These are phyloP conservation scores for Podospora pseudopauciseta DNA, from an alignment of 495 filamentous ascomycete genomes.

Conservation along the genomic window DNA sequence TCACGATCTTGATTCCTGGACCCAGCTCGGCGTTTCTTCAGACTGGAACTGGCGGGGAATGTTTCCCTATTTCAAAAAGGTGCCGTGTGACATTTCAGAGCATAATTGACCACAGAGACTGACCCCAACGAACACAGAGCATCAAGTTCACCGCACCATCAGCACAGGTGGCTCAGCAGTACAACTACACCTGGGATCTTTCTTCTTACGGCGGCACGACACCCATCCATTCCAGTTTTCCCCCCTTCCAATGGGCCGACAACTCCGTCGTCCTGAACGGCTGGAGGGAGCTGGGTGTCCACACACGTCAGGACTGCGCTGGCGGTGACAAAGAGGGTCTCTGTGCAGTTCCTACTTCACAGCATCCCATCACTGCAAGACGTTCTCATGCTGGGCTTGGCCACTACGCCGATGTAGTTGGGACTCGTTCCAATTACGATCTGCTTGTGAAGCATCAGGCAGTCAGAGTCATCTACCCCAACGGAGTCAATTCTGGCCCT, in stretches of 20 bases:
- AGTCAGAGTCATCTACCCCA: constrained; percentile 24
- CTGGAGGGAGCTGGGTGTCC: constrained; percentile 24
- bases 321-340: constrained; percentile 27
- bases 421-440: constrained; percentile 35
- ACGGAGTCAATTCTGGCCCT: constrained; percentile 16
- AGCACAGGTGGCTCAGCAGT: constrained; percentile 13
- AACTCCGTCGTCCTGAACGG: constrained; percentile 6
- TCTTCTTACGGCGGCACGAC: constrained; percentile 23
- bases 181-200: constrained; percentile 27
- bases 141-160: constrained; percentile 29
- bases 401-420: constrained; percentile 33
- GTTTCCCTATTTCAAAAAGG: constrained; percentile 44
- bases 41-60: constrained; percentile 39
- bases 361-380: constrained; percentile 32
- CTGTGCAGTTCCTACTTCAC: constrained; percentile 28
- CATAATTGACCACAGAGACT: not conserved
- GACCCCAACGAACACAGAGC: constrained; percentile 6
- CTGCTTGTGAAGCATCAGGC: constrained; percentile 33
- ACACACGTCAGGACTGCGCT: constrained; percentile 20
- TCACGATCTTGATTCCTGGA: constrained; percentile 52
- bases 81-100: not conserved
- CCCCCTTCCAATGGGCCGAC: constrained; percentile 28
- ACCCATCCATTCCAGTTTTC: constrained; percentile 22
- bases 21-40: constrained; percentile 41
- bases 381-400: constrained; percentile 40